Evolutionary conservation across 768 basidiomycete species (phyloP).

Genomic region (Tricholoma flavovirens): DNA sequence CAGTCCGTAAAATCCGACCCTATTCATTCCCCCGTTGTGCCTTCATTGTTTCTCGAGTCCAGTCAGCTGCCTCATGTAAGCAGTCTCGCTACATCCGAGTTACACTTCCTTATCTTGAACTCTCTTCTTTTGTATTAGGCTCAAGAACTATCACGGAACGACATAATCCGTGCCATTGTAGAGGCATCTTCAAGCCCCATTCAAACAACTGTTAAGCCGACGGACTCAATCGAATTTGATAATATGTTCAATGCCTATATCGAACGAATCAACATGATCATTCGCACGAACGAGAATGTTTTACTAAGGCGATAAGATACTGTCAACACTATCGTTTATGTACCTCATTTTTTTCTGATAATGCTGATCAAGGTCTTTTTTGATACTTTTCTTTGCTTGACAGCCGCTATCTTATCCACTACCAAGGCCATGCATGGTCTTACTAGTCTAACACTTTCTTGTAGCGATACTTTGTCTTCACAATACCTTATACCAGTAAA

Average conservation of each 20-base stretch:
- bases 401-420: background rate
- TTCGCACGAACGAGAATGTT: constrained; percentile 6
- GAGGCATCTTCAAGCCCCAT: constrained; percentile 13
- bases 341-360: background rate
- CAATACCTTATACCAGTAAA: constrained; percentile 1
- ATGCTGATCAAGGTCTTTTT: background rate
- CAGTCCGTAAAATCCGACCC: constrained; percentile 13
- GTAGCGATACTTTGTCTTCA: background rate
- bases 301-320: background rate
- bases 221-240: constrained; percentile 11
- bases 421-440: background rate
- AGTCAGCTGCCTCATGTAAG: constrained; percentile 6
- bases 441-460: background rate
- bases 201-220: background rate
- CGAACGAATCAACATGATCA: constrained; percentile 9
- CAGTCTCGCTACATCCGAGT: background rate
- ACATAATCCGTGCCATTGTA: constrained; percentile 15
- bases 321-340: background rate
- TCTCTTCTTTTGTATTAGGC: background rate
- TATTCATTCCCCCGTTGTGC: constrained; percentile 13
- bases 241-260: constrained; percentile 14
- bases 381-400: background rate
- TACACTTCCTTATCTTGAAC: background rate
- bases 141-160: constrained; percentile 2
- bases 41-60: background rate